Evolutionary conservation across 1,139 yeast species (phyloP).

Genomic region (Zygoascus hellenicus): DNA sequence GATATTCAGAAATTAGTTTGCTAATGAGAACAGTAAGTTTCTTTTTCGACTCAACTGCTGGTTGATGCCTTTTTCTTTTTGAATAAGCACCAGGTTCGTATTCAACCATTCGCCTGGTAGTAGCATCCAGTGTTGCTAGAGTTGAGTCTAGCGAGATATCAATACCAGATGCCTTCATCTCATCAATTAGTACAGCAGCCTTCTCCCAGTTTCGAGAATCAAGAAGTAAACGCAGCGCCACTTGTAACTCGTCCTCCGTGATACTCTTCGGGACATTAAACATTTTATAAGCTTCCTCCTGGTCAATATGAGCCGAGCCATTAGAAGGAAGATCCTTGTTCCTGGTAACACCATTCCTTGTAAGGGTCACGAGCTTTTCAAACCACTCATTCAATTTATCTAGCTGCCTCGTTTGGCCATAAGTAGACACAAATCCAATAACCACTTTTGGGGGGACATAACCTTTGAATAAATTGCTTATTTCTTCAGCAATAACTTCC

Average conservation of each 20-base stretch:
- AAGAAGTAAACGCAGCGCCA: constrained; percentile 14
- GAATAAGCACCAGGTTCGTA: constrained; percentile 12
- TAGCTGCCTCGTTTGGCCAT: constrained; percentile 17
- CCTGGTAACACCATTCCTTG: constrained; percentile 11
- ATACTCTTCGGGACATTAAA: constrained; percentile 18
- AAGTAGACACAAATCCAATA: constrained; percentile 22
- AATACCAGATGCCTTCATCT: constrained; percentile 17
- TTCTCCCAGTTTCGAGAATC: constrained; percentile 18
- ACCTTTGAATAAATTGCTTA: constrained; percentile 15
- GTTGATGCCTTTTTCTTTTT: constrained; percentile 8
- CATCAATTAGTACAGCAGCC: constrained; percentile 17
- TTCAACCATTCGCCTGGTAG: constrained; percentile 18
- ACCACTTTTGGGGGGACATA: constrained; percentile 26
- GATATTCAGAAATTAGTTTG: constrained; percentile 21
- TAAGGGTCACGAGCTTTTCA: constrained; percentile 15
- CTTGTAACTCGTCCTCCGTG: constrained; percentile 16
- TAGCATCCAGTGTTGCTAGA: constrained; percentile 19
- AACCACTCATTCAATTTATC: constrained; percentile 22
- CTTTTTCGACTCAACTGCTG: constrained; percentile 11
- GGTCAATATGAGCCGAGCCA: constrained; percentile 11
- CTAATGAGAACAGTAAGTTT: constrained; percentile 18
- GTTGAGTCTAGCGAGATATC: constrained; percentile 17
- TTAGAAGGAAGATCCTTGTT: constrained; percentile 2
- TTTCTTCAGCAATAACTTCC: constrained; percentile 22
- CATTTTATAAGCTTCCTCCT: constrained; percentile 18